Base-by-base conservation (phyloP, 2,329 filamentous ascomycete species). In the Capronia epimyces region DNA sequence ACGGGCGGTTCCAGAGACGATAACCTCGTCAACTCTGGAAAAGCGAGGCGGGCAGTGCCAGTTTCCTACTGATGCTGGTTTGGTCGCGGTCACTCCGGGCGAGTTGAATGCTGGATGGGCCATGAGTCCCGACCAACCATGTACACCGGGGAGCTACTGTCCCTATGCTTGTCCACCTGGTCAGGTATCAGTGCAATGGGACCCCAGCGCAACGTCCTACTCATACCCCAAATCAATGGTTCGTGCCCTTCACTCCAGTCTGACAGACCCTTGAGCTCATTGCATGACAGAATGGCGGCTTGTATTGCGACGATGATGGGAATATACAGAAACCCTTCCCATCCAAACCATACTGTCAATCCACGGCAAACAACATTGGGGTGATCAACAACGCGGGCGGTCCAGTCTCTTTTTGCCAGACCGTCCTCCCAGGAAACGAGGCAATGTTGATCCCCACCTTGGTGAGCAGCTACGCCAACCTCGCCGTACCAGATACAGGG, bases 401-500 rank as follows among this genome's bases (percentile, higher is more conserved):
- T 29, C 64, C 75, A 12, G 77, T 89, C 48, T 80, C 86, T 2
- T 87, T 86, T 69, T 90, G 86, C 68, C 86, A 90, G 69, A 90
- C 86, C 3, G 83, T 89, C 12, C 69, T 89, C 54, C 86, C 86
- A 15, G 86, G 86, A 43, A 84, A 88, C 62, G 86, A 90, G 71
- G 83, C 83, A 54, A 90, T 90, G 86, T 74, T 89, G 60, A 89
- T 89, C 62, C 85, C 86, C 13, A 90, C 85, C n/a, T 68, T 82
- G 56, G 82, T 89, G 41, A 63, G 73, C 18, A 44, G 46, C 27
- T 64, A 63, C 20, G 72, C 74, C n/a, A 77, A 75, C 24, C 72
- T 91, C 48, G 85, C 87, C 43, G 85, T 90, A 29, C 87, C 87
- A 7, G 83, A 75, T 50, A 69, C 75, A 15, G 75, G 70, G 49